Base-by-base conservation (phyloP, 192 early-diverging fungal species). In the Linderina pennispora region DNA sequence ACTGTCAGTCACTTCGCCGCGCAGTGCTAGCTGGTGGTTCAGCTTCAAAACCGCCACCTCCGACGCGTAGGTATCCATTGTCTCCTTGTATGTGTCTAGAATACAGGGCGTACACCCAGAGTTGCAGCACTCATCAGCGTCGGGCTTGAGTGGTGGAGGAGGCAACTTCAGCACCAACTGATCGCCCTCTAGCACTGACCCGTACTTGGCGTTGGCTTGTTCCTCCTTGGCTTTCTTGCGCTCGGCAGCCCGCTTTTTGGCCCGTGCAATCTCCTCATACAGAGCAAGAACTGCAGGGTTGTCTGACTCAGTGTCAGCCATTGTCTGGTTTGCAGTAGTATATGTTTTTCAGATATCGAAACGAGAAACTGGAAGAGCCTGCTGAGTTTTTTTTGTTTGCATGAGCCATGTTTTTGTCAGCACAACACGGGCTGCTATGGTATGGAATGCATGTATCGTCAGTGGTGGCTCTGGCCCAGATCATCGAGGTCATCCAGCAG, bases 391-490 rank as follows among this genome's bases (percentile, higher is more conserved):
- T n/a, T n/a, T n/a, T n/a, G n/a, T n/a, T n/a, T n/a, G n/a, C n/a
- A n/a, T n/a, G n/a, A n/a, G n/a, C n/a, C n/a, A n/a, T 8, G 69
- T 68, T 23, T 62, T 80, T 32, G 56, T 69, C 23, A 53, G 81
- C 38, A 80, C 84, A 31, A 31, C 11, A 31, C 28, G 5, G 5
- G 11, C 5, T 31, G 28, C 6, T 31, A 11, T 31, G 5, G 28
- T 31, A 31, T 11, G 28, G 11, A 31, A 5, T 31, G 11, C 11
- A 31, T 8, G 28, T 8, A 31, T 31, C 11, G 11, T 5, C 11
- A 5, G 28, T 43, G 21, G 33, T 45, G 23, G 34, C 19, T 53
- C 21, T 42, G 6, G 7, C 43, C 36, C 16, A 53, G 39, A 1
- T 60, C 58, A n/a, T 60, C 58, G 8, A 59, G 43, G 22, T 60